Conservation (phyloP, 1,139 yeast species). For the Yamadazyma mexicana region DNA sequence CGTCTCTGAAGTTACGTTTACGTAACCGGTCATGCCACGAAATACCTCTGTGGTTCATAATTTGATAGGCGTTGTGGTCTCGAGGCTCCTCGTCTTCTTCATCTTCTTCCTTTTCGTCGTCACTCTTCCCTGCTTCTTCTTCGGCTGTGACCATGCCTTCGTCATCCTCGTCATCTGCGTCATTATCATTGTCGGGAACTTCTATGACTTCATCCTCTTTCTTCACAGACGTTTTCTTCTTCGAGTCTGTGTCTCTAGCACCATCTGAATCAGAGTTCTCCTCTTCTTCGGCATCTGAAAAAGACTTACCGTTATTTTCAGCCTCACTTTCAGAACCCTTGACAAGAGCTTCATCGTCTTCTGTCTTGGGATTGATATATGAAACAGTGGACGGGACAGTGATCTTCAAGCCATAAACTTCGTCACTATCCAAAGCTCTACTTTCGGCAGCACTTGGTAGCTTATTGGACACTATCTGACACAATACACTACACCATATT, state of each 20-base stretch:
- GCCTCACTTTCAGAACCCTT: slow-evolving; percentile 26
- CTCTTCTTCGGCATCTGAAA: slow-evolving; percentile 26
- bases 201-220: slow-evolving; percentile 19
- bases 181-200: slow-evolving; percentile 20
- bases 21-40: slow-evolving; percentile 80
- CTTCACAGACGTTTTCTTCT: slow-evolving; percentile 10
- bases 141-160: slow-evolving; percentile 10
- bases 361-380: slow-evolving; percentile 20
- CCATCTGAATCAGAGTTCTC: slow-evolving; percentile 17
- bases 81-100: slow-evolving; percentile 19
- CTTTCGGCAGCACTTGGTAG: slow-evolving; percentile 25
- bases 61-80: slow-evolving; percentile 54
- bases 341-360: slow-evolving; percentile 20
- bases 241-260: neutral
- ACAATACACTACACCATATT: slow-evolving; percentile 65
- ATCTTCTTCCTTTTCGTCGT: slow-evolving; percentile 14
- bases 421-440: slow-evolving; percentile 26
- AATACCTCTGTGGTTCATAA: slow-evolving; percentile 59
- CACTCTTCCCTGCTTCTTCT: slow-evolving; percentile 22
- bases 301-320: slow-evolving; percentile 21
- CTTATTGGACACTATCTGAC: slow-evolving; percentile 43
- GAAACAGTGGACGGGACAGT: slow-evolving; percentile 40
- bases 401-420: slow-evolving; percentile 36
- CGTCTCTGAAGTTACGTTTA: slow-evolving; percentile 75
- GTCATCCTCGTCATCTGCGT: slow-evolving; percentile 22